phyloP scores from a whole-genome alignment of 2,329 filamentous ascomycete species.

The Calonectria honghensis region DNA sequence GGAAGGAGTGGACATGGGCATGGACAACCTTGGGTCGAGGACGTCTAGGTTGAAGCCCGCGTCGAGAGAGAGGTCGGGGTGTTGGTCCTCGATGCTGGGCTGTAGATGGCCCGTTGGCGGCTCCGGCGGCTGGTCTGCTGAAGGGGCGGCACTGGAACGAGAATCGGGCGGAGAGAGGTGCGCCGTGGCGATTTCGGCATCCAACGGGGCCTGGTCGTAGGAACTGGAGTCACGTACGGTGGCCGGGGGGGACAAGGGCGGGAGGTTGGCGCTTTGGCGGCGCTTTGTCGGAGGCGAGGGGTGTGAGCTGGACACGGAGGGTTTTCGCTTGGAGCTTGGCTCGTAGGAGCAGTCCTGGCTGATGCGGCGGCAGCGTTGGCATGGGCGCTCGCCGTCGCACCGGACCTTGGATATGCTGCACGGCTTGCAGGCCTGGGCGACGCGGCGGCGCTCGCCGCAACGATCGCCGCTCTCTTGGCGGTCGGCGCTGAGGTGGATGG shows the following conservation, averaged over 20 bases:
- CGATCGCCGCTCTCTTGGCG: slow-evolving; percentile 7
- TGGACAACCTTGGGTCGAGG: slow-evolving; percentile 16
- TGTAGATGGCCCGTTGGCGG: neutral
- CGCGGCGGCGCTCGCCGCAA: slow-evolving; percentile 10
- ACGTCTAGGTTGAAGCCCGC: neutral
- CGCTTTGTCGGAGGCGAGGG: slow-evolving; percentile 1
- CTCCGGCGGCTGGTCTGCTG: neutral
- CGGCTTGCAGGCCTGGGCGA: slow-evolving; percentile 24
- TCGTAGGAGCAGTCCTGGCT: slow-evolving; percentile 22
- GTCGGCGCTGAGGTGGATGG: slow-evolving; percentile 11
- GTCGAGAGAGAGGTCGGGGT: neutral
- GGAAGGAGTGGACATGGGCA: neutral
- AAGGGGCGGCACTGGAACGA: neutral
- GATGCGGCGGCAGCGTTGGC: slow-evolving; percentile 12
- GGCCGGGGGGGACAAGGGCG: neutral
- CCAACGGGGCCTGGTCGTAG: neutral
- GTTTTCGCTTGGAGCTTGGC: slow-evolving; percentile 5
- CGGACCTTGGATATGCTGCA: slow-evolving; percentile 27
- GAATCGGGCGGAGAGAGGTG: neutral
- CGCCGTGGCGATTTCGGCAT: neutral
- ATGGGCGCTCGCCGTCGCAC: slow-evolving; percentile 22
- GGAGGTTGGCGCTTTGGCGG: neutral
- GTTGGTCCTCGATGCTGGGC: too few relatives aligned
- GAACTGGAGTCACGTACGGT: neutral
- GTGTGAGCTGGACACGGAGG: neutral